phyloP scores from a whole-genome alignment of 495 filamentous ascomycete species.

The Penicillium steckii region DNA sequence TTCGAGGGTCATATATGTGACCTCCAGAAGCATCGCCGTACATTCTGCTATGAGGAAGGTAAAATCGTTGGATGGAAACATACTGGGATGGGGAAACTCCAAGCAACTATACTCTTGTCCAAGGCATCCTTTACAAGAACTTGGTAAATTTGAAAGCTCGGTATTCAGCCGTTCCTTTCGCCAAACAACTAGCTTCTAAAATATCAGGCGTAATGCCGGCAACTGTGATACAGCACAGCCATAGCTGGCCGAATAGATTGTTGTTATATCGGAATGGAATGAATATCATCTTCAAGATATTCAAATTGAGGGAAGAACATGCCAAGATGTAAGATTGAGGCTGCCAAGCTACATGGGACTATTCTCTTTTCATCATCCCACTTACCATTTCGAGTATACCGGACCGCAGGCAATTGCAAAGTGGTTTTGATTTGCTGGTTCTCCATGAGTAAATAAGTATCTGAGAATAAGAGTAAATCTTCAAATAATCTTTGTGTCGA shows the following conservation, averaged over 20 bases:
- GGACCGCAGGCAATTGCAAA: slow-evolving; percentile 1
- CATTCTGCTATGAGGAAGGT: background rate
- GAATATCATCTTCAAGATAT: slow-evolving; percentile 1
- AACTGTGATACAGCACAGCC: background rate
- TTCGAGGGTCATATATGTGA: background rate
- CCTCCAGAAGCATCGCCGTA: background rate
- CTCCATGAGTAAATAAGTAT: too few relatives aligned
- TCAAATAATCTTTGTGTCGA: too few relatives aligned
- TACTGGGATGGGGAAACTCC: background rate
- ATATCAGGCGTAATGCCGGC: background rate
- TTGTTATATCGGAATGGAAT: background rate
- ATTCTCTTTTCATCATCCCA: background rate
- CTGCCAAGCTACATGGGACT: too few relatives aligned
- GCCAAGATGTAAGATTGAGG: too few relatives aligned
- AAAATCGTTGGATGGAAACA: background rate
- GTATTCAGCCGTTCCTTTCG: background rate
- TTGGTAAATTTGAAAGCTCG: background rate
- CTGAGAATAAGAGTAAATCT: too few relatives aligned
- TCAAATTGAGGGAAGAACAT: background rate
- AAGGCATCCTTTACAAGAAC: background rate
- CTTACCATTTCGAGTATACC: background rate
- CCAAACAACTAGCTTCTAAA: background rate
- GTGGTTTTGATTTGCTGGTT: background rate
- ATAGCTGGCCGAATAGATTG: background rate
- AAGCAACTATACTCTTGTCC: background rate